Base-by-base conservation (phyloP, 202 grass and related monocot genomes). In the Schoenoplectus triqueter region DNA sequence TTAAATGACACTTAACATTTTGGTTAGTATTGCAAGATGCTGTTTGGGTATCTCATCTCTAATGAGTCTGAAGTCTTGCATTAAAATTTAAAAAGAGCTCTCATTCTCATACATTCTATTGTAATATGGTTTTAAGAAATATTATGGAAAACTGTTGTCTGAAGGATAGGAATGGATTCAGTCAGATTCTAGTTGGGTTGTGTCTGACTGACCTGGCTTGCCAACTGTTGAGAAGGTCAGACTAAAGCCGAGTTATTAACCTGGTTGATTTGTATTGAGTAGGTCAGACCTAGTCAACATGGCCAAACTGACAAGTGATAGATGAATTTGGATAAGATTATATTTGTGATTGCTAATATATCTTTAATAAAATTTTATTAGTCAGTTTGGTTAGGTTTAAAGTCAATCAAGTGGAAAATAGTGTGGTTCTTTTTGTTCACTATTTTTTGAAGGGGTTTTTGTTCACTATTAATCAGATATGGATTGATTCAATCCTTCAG, bases 401-500 rank as follows among this genome's bases (percentile, higher is more conserved):
- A 11, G 14, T n/a, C 47, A 18, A 45, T 61, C 7, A 0, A 79
- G 54, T 60, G 41, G 39, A 59, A 79, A 79, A 79, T 2, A 79
- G 1, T 78, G 8, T 78, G 54, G 54, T 45, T 78, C 42, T 2
- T 44, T 42, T 31, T 31, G 0, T 31, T 31, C 31, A 31, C 31
- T 31, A 31, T 31, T 31, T 31, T 31, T 31, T 31, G 31, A 31
- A 31, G 31, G 31, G 31, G 31, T 31, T 31, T 4, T 10, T 45
- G 15, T 60, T 78, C 6, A 78, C 17, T 61, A 78, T 60, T 59
- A 60, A 78, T 59, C 54, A 44, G 6, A 14, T 60, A 56, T 78
- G 14, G 42, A 61, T 45, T 18, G 52, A 42, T 60, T 78, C 10
- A 78, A 59, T 52, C 13, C 0, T 11, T 45, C 11, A 9, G 55